These are phyloP conservation scores for Hypoxylon rubiginosum DNA, from an alignment of 2,329 filamentous ascomycete species.

Conservation along the genomic window DNA sequence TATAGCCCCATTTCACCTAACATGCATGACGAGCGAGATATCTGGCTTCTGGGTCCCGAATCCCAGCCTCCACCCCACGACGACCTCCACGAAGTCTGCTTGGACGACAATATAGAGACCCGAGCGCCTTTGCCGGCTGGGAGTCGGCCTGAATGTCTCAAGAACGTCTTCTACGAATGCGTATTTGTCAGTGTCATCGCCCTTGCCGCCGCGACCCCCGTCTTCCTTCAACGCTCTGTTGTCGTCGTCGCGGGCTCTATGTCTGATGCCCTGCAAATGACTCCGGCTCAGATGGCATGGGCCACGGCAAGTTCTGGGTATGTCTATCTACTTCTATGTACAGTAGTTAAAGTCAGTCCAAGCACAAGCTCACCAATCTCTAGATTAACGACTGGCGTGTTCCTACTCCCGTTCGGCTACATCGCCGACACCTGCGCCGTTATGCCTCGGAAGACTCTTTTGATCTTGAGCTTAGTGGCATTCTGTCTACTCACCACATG, in stretches of 20 bases:
- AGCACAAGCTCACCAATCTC: constrained; percentile 4
- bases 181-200: constrained; percentile 50
- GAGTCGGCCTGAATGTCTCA: constrained; percentile 49
- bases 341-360: not conserved
- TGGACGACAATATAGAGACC: constrained; percentile 47
- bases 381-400: constrained; percentile 51
- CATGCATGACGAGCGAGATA: constrained; percentile 45
- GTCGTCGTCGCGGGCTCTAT: constrained; percentile 50
- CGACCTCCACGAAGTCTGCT: constrained; percentile 51
- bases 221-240: constrained; percentile 52
- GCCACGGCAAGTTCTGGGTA: constrained; percentile 53
- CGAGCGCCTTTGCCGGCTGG: constrained; percentile 41
- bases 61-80: constrained; percentile 34
- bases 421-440: constrained; percentile 49
- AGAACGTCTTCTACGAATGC: constrained; percentile 47
- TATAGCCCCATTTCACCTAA: constrained; percentile 31
- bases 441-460: constrained; percentile 49
- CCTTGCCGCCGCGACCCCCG: constrained; percentile 50
- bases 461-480: constrained; percentile 47
- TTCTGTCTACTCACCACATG: constrained; percentile 50
- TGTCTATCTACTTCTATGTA: constrained; percentile 12
- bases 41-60: constrained; percentile 41
- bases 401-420: constrained; percentile 52
- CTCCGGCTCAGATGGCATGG: constrained; percentile 51
- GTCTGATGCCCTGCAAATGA: constrained; percentile 46